Conservation (phyloP, 441 rosid species). For the Dalechampia spathulata region DNA sequence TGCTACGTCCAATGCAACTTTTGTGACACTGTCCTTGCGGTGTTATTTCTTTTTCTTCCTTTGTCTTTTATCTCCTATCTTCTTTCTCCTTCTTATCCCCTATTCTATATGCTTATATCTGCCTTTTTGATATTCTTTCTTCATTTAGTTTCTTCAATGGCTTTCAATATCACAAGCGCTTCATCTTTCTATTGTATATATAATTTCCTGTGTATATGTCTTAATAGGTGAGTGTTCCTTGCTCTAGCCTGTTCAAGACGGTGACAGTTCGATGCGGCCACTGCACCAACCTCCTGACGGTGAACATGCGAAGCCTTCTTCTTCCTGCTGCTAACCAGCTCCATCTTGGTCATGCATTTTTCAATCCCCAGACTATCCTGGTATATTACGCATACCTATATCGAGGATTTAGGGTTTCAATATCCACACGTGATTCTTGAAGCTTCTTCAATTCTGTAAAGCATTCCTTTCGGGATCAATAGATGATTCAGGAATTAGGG, state of each 20-base stretch:
- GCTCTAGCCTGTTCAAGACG: constrained; percentile 84
- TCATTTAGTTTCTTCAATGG: neutral
- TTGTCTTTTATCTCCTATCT: neutral
- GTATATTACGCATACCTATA: constrained; percentile 16
- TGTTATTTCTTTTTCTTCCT: constrained; percentile 16
- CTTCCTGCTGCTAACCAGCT: constrained; percentile 72
- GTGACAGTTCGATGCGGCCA: constrained; percentile 94
- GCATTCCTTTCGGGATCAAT: neutral
- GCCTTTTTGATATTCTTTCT: neutral
- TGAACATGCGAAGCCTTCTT: constrained; percentile 52
- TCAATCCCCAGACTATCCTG: constrained; percentile 59
- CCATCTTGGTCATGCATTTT: constrained; percentile 62
- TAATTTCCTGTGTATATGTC: neutral
- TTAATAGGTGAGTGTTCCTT: constrained; percentile 84
- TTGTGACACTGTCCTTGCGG: constrained; percentile 89
- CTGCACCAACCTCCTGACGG: constrained; percentile 81
- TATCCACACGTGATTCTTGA: no score
- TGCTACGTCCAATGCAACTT: constrained; percentile 94
- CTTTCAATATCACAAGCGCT: neutral
- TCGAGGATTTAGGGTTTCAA: constrained; percentile 4
- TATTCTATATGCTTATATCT: no score
- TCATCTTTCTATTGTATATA: no score
- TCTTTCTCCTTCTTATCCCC: constrained; percentile 1
- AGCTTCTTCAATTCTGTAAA: neutral
- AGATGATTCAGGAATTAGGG: constrained; percentile 2